These are phyloP conservation scores for Talaromyces amestolkiae DNA, from an alignment of 2,329 filamentous ascomycete species.

Conservation along the genomic window DNA sequence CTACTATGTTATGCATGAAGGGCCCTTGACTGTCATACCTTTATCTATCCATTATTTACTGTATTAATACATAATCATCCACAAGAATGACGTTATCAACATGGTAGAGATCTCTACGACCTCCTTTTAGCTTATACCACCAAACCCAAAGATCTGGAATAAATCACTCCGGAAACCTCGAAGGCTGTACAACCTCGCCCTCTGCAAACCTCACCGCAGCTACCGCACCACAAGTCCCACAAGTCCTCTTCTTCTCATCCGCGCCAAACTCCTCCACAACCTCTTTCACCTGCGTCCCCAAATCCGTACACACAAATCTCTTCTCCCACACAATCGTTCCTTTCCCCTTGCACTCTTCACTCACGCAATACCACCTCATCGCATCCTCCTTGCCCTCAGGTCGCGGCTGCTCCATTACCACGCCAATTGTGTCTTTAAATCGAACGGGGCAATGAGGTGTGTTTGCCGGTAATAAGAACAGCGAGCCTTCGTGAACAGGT, in stretches of 20 bases:
- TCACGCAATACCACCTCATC: conserved; percentile 73
- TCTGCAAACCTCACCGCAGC: conserved; percentile 55
- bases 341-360: conserved; percentile 60
- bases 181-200: conserved; percentile 45
- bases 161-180: conserved; percentile 35
- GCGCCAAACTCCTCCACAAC: conserved; percentile 79
- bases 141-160: background rate
- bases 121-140: background rate
- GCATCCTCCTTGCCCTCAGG: conserved; percentile 69
- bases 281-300: conserved; percentile 91
- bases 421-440: conserved; percentile 88
- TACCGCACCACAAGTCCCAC: conserved; percentile 70
- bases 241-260: conserved; percentile 68
- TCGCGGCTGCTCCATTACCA: conserved; percentile 84
- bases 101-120: background rate
- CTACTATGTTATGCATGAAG: background rate
- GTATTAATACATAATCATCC: conserved; percentile 18
- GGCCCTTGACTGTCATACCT: background rate
- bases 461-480: conserved; percentile 90
- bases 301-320: conserved; percentile 80
- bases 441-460: conserved; percentile 95
- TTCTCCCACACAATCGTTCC: conserved; percentile 76
- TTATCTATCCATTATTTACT: conserved; percentile 17
- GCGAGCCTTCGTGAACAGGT: conserved; percentile 84
- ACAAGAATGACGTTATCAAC: background rate